Conservation (phyloP, 2,329 filamentous ascomycete genomes). For the Plectosphaerella plurivora region DNA sequence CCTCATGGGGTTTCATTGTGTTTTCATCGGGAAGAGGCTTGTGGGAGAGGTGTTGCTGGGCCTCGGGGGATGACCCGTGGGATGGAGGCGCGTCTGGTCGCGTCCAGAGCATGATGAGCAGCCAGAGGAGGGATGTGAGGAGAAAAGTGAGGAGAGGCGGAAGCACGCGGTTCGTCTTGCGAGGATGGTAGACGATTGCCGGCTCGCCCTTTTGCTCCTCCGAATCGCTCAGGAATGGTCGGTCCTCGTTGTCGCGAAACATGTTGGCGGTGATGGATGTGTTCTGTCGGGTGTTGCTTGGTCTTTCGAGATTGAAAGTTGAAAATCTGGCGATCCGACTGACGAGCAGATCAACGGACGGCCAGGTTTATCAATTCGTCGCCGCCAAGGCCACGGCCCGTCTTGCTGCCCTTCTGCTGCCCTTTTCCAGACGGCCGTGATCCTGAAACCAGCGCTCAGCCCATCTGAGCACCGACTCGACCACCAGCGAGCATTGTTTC, state of each 20-base stretch:
- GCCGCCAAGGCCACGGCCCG: too few species aligned
- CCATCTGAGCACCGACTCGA: not conserved
- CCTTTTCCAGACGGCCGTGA: not conserved
- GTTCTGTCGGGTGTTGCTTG: not conserved
- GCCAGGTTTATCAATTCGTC: not conserved
- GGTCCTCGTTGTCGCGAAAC: conserved; percentile 2
- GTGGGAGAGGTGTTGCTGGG: not conserved
- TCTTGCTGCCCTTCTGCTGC: not conserved
- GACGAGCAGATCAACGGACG: conserved; percentile 32
- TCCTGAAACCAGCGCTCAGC: not conserved
- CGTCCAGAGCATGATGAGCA: conserved; percentile 11
- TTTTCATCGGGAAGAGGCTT: not conserved
- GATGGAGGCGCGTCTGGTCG: not conserved
- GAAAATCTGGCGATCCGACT: not conserved
- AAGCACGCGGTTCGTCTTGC: conserved; percentile 3
- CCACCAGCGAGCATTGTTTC: not conserved
- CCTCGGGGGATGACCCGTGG: not conserved
- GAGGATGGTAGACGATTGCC: not conserved
- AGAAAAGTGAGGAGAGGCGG: conserved; percentile 13
- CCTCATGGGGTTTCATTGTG: not conserved
- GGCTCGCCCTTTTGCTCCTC: not conserved
- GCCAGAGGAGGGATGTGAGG: conserved; percentile 16
- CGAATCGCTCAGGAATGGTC: not conserved
- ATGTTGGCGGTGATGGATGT: not conserved
- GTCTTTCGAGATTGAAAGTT: not conserved